phyloP scores from a whole-genome alignment of 768 basidiomycete genomes.

The Kwoniella europaea region DNA sequence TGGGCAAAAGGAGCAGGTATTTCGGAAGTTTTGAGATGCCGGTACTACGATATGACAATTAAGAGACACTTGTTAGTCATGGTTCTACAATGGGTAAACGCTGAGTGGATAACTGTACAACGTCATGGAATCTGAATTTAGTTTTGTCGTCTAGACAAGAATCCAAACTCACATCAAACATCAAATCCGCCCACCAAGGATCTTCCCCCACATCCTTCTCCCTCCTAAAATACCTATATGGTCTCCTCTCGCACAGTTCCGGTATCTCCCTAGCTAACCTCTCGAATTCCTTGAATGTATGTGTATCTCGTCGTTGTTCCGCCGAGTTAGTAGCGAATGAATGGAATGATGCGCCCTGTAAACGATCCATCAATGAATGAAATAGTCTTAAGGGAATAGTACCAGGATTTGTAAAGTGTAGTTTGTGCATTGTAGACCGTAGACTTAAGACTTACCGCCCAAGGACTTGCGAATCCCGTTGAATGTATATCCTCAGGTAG shows the following conservation, averaged over 20 bases:
- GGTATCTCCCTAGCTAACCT: constrained; percentile 45
- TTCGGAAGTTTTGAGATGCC: constrained; percentile 23
- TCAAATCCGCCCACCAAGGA: constrained; percentile 47
- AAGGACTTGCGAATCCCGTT: constrained; percentile 55
- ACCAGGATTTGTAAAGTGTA: background rate
- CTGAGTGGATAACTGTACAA: background rate
- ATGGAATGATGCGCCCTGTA: constrained; percentile 57
- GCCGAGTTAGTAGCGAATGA: constrained; percentile 45
- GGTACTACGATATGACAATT: constrained; percentile 12
- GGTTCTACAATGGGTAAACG: background rate
- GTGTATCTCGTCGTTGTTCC: constrained; percentile 32
- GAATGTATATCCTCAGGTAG: constrained; percentile 55
- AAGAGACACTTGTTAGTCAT: too few species aligned
- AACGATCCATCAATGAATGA: background rate
- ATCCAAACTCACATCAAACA: constrained; percentile 40
- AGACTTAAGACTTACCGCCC: constrained; percentile 50
- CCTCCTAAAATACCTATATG: constrained; percentile 44
- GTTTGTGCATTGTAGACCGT: background rate
- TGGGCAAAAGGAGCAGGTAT: constrained; percentile 28
- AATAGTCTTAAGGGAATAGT: background rate
- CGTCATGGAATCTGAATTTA: background rate
- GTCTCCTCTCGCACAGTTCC: constrained; percentile 37
- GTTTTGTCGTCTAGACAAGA: background rate
- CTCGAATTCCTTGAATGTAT: constrained; percentile 42
- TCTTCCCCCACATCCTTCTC: constrained; percentile 12